Conservation (phyloP, 2,329 filamentous ascomycete genomes). For the Lecanoromycetidae sp. region DNA sequence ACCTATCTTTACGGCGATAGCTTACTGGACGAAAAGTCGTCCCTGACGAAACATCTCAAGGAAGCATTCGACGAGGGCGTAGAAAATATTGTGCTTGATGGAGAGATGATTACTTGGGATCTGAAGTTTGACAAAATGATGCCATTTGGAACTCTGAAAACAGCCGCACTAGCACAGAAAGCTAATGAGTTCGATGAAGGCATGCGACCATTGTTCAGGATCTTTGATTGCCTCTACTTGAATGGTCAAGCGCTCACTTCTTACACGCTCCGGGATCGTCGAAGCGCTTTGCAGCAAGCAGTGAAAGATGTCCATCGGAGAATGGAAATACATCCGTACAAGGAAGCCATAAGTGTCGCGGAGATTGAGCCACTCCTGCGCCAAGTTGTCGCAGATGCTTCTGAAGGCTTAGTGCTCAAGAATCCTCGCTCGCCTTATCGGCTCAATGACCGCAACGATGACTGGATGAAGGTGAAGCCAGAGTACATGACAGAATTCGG, state of each 20-base stretch:
- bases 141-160: slow-evolving; percentile 86
- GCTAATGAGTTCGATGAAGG: slow-evolving; percentile 56
- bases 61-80: slow-evolving; percentile 67
- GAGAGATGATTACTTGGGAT: slow-evolving; percentile 99
- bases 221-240: slow-evolving; percentile 85
- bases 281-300: slow-evolving; percentile 59
- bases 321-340: slow-evolving; percentile 69
- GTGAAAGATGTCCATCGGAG: slow-evolving; percentile 60
- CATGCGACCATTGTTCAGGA: slow-evolving; percentile 63
- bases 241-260: slow-evolving; percentile 69
- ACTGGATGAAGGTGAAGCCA: slow-evolving; percentile 98
- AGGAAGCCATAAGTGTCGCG: slow-evolving; percentile 51
- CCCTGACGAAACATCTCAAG: slow-evolving; percentile 67
- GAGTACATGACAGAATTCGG: slow-evolving; percentile 97
- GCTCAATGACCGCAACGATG: slow-evolving; percentile 79
- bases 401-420: slow-evolving; percentile 85
- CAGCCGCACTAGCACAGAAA: slow-evolving; percentile 69
- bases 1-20: slow-evolving; percentile 81
- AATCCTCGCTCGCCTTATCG: slow-evolving; percentile 79
- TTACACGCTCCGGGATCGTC: slow-evolving; percentile 72
- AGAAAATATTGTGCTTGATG: slow-evolving; percentile 79
- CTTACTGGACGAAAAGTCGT: slow-evolving; percentile 60
- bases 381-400: slow-evolving; percentile 71
- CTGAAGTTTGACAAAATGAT: slow-evolving; percentile 72
- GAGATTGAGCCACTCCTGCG: slow-evolving; percentile 71